These are phyloP conservation scores for Lanzia echinophila DNA, from an alignment of 2,329 filamentous ascomycete genomes.

Conservation along the genomic window DNA sequence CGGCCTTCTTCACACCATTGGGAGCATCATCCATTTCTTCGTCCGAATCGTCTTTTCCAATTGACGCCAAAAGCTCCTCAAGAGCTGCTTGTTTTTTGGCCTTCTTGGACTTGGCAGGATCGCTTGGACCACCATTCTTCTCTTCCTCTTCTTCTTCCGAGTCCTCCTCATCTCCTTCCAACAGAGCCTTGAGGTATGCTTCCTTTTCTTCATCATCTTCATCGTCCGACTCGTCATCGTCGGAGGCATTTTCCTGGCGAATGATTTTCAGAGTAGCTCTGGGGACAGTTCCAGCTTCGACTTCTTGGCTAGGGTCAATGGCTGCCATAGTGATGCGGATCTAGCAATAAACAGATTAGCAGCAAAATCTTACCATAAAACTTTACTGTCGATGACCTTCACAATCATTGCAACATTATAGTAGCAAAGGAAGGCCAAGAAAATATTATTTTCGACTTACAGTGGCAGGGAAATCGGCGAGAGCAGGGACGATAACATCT, in stretches of 20 bases:
- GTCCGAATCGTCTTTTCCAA: constrained; percentile 51
- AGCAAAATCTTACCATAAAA: not conserved
- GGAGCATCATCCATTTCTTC: constrained; percentile 70
- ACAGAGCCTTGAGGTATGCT: constrained; percentile 52
- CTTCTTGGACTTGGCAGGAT: constrained; percentile 84
- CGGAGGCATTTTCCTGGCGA: constrained; percentile 60
- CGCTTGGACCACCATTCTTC: constrained; percentile 82
- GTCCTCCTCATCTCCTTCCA: constrained; percentile 49
- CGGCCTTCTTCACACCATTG: constrained; percentile 54
- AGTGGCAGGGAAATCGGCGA: constrained; percentile 73
- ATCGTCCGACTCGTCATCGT: constrained; percentile 53
- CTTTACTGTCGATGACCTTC: not conserved
- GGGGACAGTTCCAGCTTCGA: constrained; percentile 53
- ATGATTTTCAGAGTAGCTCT: constrained; percentile 89
- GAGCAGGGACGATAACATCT: constrained; percentile 73
- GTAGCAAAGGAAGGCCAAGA: not conserved
- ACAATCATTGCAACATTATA: not conserved
- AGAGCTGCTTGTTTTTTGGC: constrained; percentile 71
- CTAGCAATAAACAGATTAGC: constrained; percentile 39
- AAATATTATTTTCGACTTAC: constrained; percentile 47
- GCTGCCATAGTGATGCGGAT: constrained; percentile 99
- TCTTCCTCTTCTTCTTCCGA: constrained; percentile 50
- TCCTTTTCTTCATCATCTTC: constrained; percentile 59
- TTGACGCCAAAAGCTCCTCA: constrained; percentile 68
- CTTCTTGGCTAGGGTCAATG: constrained; percentile 71